Evolutionary conservation across 805 yeast genomes (phyloP).

Genomic region (Candida chilensis): DNA sequence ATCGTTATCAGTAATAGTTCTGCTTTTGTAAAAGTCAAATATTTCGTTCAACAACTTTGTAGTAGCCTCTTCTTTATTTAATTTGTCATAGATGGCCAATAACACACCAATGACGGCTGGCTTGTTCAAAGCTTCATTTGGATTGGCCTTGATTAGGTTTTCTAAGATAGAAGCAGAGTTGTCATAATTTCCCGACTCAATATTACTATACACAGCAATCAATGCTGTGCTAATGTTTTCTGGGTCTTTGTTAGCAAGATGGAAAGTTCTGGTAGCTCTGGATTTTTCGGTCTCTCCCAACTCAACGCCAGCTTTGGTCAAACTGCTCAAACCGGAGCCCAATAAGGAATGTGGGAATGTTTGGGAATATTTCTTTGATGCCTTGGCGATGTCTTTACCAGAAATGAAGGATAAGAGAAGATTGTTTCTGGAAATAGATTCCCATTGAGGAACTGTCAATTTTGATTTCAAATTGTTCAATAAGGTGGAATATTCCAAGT

Average conservation of each 20-base stretch:
- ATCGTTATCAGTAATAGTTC: background rate
- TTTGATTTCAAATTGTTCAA: conserved; percentile 12
- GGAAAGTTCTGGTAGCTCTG: background rate
- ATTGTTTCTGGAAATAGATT: conserved; percentile 31
- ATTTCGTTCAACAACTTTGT: conserved; percentile 18
- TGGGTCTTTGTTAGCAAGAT: conserved; percentile 8
- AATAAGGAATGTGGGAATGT: conserved; percentile 12
- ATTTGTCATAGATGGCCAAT: conserved; percentile 37
- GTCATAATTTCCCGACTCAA: conserved; percentile 15
- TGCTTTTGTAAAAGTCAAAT: conserved; percentile 7
- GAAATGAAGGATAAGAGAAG: conserved; percentile 27
- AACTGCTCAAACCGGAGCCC: conserved; percentile 10
- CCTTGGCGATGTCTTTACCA: conserved; percentile 16
- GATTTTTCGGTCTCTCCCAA: background rate
- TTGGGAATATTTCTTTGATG: conserved; percentile 7
- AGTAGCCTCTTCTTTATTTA: conserved; percentile 25
- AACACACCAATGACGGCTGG: conserved; percentile 46
- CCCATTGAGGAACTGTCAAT: conserved; percentile 24
- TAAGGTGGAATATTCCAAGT: background rate
- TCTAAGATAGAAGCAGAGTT: conserved; percentile 26
- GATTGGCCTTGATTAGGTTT: conserved; percentile 7
- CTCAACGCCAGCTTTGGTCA: conserved; percentile 8
- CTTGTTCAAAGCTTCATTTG: conserved; percentile 5
- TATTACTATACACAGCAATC: conserved; percentile 21
- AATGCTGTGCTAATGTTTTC: conserved; percentile 17